Evolutionary conservation across 1,284 basidiomycete species (phyloP).

Genomic region (Austropuccinia psidii): DNA sequence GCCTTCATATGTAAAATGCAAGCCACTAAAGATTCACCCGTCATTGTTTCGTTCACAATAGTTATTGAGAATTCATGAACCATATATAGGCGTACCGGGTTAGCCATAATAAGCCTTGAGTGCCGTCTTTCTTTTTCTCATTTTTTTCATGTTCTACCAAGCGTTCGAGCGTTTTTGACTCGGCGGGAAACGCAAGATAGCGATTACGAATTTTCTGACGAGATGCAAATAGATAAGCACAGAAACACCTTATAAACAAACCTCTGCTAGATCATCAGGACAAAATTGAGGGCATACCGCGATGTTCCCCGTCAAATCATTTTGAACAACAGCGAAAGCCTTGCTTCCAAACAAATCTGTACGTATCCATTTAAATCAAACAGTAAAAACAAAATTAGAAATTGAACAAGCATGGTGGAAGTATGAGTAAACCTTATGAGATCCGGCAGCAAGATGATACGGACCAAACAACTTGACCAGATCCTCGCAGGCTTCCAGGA

Average conservation of each 20-base stretch:
- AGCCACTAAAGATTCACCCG: conserved; percentile 51
- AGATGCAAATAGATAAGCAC: neutral
- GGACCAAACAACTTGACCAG: conserved; percentile 83
- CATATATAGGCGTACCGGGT: conserved; percentile 51
- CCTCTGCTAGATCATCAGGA: neutral
- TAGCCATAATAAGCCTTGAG: conserved; percentile 88
- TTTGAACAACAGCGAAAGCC: conserved; percentile 77
- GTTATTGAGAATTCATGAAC: neutral
- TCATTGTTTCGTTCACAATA: neutral
- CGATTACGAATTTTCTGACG: conserved; percentile 72
- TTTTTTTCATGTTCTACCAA: conserved; percentile 77
- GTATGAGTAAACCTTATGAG: neutral
- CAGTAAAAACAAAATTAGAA: neutral
- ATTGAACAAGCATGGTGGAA: neutral
- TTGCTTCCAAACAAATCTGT: conserved; percentile 65
- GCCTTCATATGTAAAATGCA: conserved; percentile 81
- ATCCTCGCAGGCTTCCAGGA: conserved; percentile 82
- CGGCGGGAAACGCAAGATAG: conserved; percentile 59
- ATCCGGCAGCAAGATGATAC: neutral
- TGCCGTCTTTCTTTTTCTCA: conserved; percentile 78
- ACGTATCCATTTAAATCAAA: neutral
- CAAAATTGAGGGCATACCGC: conserved; percentile 41
- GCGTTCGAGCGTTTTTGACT: conserved; percentile 71
- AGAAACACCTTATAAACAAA: neutral
- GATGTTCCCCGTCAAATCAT: conserved; percentile 88